These are phyloP conservation scores for Paspalum notatum DNA, from an alignment of 176 grass and related monocot genomes.

Conservation along the genomic window DNA sequence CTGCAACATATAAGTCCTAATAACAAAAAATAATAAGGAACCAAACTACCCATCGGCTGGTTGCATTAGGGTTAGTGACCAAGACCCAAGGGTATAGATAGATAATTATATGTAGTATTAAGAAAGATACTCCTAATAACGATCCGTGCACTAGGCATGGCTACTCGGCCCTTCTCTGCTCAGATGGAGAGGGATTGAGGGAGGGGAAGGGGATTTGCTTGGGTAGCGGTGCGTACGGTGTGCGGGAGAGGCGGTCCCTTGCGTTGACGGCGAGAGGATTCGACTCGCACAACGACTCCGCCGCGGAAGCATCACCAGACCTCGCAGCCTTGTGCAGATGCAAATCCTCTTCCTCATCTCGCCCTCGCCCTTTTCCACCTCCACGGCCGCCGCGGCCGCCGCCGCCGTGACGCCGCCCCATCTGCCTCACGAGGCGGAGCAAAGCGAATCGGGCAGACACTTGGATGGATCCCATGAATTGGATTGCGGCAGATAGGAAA, in stretches of 20 bases:
- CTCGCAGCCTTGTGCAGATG: conserved; percentile 51
- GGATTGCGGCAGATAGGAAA: neutral
- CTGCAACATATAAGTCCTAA: neutral
- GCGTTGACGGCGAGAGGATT: conserved; percentile 53
- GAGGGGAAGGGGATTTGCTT: neutral
- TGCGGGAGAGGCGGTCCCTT: conserved; percentile 58
- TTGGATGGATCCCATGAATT: neutral
- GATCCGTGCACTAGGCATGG: neutral
- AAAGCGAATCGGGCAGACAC: neutral
- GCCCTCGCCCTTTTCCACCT: conserved; percentile 17
- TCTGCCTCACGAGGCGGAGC: conserved; percentile 6
- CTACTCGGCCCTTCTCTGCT: neutral
- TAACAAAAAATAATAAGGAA: neutral
- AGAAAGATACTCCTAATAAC: neutral
- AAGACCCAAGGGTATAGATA: neutral
- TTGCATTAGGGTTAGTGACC: neutral
- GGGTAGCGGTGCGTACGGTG: conserved; percentile 29
- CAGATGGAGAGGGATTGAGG: neutral
- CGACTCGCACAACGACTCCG: conserved; percentile 46
- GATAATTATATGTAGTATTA: neutral
- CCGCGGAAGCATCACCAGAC: conserved; percentile 43
- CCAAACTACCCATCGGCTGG: neutral
- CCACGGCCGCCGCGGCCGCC: conserved; percentile 30
- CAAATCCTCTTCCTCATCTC: conserved; percentile 40
- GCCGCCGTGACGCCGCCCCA: conserved; percentile 41